These are phyloP conservation scores for Aureobasidium pullulans DNA, from an alignment of 2,329 filamentous ascomycete species.

Conservation along the genomic window DNA sequence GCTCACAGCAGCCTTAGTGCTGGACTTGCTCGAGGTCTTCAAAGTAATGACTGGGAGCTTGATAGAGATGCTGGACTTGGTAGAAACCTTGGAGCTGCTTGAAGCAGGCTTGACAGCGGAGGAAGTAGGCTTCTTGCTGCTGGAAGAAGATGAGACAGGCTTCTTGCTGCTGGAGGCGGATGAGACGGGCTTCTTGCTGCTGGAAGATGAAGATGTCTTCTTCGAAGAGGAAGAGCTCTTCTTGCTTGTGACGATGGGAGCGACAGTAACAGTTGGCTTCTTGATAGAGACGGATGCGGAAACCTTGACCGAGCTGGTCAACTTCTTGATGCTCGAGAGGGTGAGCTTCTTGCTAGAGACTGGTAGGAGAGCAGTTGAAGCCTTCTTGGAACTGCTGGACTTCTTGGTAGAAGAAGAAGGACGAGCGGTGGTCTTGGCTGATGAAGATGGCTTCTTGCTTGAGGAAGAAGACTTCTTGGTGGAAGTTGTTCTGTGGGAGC, in stretches of 20 bases:
- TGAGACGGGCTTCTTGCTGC: not conserved
- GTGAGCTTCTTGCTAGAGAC: conserved; percentile 1
- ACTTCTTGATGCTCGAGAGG: not conserved
- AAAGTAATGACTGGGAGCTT: not conserved
- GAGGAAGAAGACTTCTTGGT: not conserved
- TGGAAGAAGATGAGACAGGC: not conserved
- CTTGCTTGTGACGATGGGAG: not conserved
- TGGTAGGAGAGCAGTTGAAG: not conserved
- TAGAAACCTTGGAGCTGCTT: not conserved
- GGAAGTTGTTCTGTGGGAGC: not conserved
- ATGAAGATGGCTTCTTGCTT: not conserved
- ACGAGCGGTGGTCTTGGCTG: not conserved
- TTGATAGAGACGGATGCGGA: not conserved
- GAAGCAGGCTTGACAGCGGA: not conserved
- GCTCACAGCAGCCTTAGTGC: not conserved
- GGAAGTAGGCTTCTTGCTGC: not conserved
- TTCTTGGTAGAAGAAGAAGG: not conserved
- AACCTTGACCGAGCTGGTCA: not conserved
- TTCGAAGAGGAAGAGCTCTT: not conserved
- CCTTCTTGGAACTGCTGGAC: not conserved
- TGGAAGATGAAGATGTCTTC: not conserved
- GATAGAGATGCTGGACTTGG: not conserved
- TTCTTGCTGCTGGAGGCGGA: not conserved
- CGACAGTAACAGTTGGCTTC: not conserved
- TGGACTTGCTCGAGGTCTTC: not conserved